Evolutionary conservation across 2,329 filamentous ascomycete species (phyloP), one percentile per base, ranked within the genome.

Genomic region (Chrysoporthe deuterocubensis): DNA sequence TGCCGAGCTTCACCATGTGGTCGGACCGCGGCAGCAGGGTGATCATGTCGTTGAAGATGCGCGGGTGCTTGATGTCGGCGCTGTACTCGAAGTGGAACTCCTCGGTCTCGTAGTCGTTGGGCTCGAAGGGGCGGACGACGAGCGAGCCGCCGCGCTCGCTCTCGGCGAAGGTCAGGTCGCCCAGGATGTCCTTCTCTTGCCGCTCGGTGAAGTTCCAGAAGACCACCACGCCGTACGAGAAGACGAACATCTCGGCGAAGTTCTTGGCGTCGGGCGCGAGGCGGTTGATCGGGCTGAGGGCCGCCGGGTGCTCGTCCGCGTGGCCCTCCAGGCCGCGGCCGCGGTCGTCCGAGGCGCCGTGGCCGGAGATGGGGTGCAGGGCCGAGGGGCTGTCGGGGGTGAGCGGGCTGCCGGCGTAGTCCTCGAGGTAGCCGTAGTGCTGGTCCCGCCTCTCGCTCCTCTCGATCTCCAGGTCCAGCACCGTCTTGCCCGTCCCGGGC

Each of bases 11-110:
- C 77, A 98, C 97, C 95, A 99, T 98, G 81, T 99, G 96, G 80
- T 99, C 96, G 40, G 85, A 88, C 50, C 93, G 90, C 69, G 93
- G 96, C 71, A 96, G 87, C 57, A 99, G 83, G 0, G 96, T 99
- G 74, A 99, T 98, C 96, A 99, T 99, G 79, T 99, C 96, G 80
- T 99, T 98, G 82, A 96, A 99, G 42, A 99, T 92, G 67, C 96
- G 88, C 4, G 96, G 96, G 62, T 94, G 88, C 70, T 94, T 91
- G 44, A 96, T 93, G 67, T 93, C 87, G 0, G 89, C 87, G 74
- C 93, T 97, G 82, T 99, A 99, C 78, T 98, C 94, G 76, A 99
- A 99, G 76, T 99, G 95, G 75, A 99, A 97, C 76, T 98, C 95
- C 77, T 99, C 96, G 0, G 92, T 99, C 81, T 99, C 96, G 73